A percentile compares a stretch with the other conserved stretches of the same genome.
Conservation (phyloP, 1,284 basidiomycete species). For the Leucoagaricus sp. region DNA sequence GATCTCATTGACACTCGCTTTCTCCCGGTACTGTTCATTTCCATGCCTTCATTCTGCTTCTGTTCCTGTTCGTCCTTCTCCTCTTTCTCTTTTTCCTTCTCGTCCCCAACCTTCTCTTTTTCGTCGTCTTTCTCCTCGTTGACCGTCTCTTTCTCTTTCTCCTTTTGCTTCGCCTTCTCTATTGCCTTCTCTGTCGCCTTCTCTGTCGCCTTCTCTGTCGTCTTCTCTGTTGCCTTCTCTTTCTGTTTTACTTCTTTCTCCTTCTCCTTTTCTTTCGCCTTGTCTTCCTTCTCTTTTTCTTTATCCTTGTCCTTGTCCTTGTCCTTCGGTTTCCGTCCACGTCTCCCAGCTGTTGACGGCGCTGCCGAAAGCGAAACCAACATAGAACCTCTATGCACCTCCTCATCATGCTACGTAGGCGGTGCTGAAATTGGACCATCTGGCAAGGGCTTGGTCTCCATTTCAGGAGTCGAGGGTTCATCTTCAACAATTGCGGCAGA, state of each 20-base stretch:
- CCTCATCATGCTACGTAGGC: conserved; percentile 62
- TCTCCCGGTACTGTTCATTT: conserved; percentile 36
- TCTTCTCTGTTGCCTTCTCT: not conserved
- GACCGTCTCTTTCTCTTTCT: conserved; percentile 1
- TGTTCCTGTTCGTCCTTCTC: conserved; percentile 1
- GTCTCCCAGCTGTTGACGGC: conserved; percentile 26
- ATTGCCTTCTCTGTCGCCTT: conserved; percentile 2
- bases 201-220: conserved; percentile 1
- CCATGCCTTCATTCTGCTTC: conserved; percentile 17
- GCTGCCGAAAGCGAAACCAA: conserved; percentile 24
- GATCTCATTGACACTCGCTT: conserved; percentile 30
- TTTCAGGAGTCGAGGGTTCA: conserved; percentile 21
- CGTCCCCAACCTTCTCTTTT: conserved; percentile 27
- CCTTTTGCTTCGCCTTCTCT: conserved; percentile 1
- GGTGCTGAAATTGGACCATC: conserved; percentile 22
- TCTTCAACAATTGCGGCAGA: conserved; percentile 36
- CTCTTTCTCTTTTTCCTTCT: not conserved
- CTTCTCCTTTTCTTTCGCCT: conserved; percentile 2
- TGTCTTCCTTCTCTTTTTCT: not conserved
- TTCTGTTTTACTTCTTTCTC: conserved; percentile 15
- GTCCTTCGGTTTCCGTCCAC: conserved; percentile 15
- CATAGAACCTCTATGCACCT: conserved; percentile 48
- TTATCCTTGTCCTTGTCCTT: conserved; percentile 29
- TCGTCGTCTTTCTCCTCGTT: conserved; percentile 20
- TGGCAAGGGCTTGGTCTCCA: conserved; percentile 21